Evolutionary conservation across 371 early-diverging fungal species (phyloP).

Genomic region (Thermomucor indicae-seudaticae): DNA sequence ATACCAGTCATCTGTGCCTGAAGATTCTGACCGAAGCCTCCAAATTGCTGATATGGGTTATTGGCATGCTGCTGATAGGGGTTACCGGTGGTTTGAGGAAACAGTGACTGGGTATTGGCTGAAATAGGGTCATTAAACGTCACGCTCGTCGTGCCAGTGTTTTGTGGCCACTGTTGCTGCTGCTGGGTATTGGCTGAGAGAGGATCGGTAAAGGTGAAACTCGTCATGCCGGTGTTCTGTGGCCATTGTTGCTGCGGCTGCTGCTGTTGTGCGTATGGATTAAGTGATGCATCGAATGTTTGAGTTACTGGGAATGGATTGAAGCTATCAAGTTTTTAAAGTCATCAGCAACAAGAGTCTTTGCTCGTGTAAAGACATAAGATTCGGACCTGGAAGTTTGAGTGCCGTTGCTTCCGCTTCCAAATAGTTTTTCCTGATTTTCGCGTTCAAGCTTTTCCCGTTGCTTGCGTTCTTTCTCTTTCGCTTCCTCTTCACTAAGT

Average conservation of each 20-base stretch:
- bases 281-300: constrained; percentile 4
- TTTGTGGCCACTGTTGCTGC: constrained; percentile 5
- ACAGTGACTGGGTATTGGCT: constrained; percentile 13
- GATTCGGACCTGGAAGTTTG: constrained; percentile 1
- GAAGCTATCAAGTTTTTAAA: constrained; percentile 16
- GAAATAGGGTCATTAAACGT: constrained; percentile 12
- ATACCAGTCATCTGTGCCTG: constrained; percentile 39
- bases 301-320: constrained; percentile 19
- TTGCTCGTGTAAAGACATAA: neutral
- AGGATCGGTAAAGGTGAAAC: constrained; percentile 12
- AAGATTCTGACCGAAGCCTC: constrained; percentile 13
- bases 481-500: constrained; percentile 38
- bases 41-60: constrained; percentile 16
- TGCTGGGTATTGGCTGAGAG: constrained; percentile 31
- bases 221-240: constrained; percentile 16
- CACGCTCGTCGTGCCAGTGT: constrained; percentile 5
- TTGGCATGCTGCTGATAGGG: constrained; percentile 34
- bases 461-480: constrained; percentile 32
- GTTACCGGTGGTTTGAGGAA: constrained; percentile 20
- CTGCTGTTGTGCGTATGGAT: constrained; percentile 8
- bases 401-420: constrained; percentile 10
- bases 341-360: neutral
- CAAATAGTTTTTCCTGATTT: constrained; percentile 45
- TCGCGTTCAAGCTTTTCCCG: constrained; percentile 24
- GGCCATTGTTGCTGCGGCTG: constrained; percentile 11